Evolutionary conservation across 2,329 filamentous ascomycete species (phyloP).

Genomic region (Aspergillus quadricinctus): DNA sequence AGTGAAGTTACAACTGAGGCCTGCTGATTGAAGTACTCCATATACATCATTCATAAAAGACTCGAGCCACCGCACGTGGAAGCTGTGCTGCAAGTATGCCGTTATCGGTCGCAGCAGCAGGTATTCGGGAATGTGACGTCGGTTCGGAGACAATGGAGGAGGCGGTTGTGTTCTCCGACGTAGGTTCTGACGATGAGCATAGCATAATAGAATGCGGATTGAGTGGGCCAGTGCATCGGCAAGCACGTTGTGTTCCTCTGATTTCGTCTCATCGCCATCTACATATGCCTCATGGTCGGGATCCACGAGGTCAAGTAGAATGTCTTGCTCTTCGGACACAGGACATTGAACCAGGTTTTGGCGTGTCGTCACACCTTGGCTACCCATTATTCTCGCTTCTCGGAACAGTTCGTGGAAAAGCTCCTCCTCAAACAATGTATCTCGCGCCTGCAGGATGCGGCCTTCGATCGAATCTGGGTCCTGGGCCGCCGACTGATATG

Average conservation of each 20-base stretch:
- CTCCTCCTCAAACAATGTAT: constrained; percentile 60
- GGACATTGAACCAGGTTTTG: constrained; percentile 56
- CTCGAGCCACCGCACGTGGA: constrained; percentile 31
- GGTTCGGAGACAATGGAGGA: constrained; percentile 49
- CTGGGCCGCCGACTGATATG: constrained; percentile 12
- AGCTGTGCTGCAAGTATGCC: constrained; percentile 49
- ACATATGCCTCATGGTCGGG: constrained; percentile 42
- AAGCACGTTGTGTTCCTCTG: constrained; percentile 36
- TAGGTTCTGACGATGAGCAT: constrained; percentile 72
- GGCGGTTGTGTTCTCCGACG: constrained; percentile 62
- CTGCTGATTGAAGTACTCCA: constrained; percentile 29
- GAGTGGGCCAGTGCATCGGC: constrained; percentile 64
- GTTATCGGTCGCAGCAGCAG: constrained; percentile 58
- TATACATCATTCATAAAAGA: constrained; percentile 30
- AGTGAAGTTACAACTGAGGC: constrained; percentile 26
- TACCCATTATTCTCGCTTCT: constrained; percentile 69
- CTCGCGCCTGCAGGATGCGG: constrained; percentile 41
- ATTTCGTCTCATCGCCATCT: constrained; percentile 23
- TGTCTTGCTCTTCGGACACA: constrained; percentile 50
- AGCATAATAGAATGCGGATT: constrained; percentile 70
- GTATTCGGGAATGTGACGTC: constrained; percentile 48
- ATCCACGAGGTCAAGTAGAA: constrained; percentile 65
- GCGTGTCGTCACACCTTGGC: constrained; percentile 64
- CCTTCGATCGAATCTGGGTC: constrained; percentile 29
- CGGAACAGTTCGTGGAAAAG: constrained; percentile 84